These are phyloP conservation scores for Gigaspora rosea DNA, from an alignment of 192 early-diverging fungal genomes.

Conservation along the genomic window DNA sequence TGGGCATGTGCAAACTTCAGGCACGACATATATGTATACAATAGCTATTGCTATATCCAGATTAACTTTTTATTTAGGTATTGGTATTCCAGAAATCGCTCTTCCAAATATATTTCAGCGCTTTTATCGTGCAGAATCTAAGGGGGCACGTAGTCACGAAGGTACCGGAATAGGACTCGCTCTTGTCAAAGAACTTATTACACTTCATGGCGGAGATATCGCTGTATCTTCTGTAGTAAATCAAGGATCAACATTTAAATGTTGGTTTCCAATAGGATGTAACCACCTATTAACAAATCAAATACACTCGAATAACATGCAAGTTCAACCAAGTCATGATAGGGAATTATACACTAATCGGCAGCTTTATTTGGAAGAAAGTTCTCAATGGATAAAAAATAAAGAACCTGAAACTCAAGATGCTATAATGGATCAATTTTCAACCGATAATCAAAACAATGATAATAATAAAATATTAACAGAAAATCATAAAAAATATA, in stretches of 20 bases:
- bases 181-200: slow-evolving; percentile 43
- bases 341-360: slow-evolving; percentile 29
- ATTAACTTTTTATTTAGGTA: slow-evolving; percentile 18
- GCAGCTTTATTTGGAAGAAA: slow-evolving; percentile 38
- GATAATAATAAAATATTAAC: no score
- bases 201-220: slow-evolving; percentile 53
- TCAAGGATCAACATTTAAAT: slow-evolving; percentile 50
- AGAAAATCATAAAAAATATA: neutral
- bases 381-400: slow-evolving; percentile 34
- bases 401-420: no score
- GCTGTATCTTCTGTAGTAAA: slow-evolving; percentile 43
- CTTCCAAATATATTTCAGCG: slow-evolving; percentile 53
- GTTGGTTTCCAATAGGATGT: slow-evolving; percentile 52
- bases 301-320: slow-evolving; percentile 29
- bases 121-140: slow-evolving; percentile 59
- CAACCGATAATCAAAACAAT: no score
- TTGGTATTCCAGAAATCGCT: slow-evolving; percentile 55
- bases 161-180: slow-evolving; percentile 64
- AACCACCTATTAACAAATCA: slow-evolving; percentile 45
- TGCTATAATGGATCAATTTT: no score
- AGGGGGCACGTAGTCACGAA: slow-evolving; percentile 55
- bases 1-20: no score
- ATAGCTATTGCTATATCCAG: no score
- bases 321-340: neutral
- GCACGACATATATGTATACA: no score